A percentile compares a stretch with the other conserved stretches of the same genome.
Conservation (phyloP, 495 filamentous ascomycete species). For the Penicillium longicatenatum region DNA sequence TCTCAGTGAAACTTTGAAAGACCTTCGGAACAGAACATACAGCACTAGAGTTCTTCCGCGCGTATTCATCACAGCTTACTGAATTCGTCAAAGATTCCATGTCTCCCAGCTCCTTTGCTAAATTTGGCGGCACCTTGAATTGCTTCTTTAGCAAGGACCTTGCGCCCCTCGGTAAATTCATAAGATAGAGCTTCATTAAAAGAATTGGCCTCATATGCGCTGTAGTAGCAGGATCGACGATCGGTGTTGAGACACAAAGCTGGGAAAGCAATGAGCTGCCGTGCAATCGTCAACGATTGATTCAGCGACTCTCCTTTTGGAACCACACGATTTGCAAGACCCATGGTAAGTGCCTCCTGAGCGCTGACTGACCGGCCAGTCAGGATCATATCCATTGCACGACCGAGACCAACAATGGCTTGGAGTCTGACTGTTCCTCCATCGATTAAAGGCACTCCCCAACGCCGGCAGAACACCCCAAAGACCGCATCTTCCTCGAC, state of each 20-base stretch:
- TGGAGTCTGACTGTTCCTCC: slow-evolving; percentile 51
- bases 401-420: slow-evolving; percentile 48
- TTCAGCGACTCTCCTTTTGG: slow-evolving; percentile 46
- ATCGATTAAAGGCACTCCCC: slow-evolving; percentile 53
- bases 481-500: slow-evolving; percentile 51
- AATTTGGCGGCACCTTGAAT: slow-evolving; percentile 46
- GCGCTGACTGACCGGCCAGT: slow-evolving; percentile 48
- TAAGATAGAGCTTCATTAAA: slow-evolving; percentile 46
- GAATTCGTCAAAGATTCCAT: slow-evolving; percentile 39
- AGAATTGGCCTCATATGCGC: slow-evolving; percentile 40
- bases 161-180: slow-evolving; percentile 44
- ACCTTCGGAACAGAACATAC: too few relatives aligned
- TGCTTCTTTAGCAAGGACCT: slow-evolving; percentile 40
- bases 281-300: slow-evolving; percentile 43
- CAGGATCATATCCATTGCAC: slow-evolving; percentile 54
- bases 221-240: slow-evolving; percentile 43
- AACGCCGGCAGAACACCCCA: slow-evolving; percentile 52
- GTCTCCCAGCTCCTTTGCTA: slow-evolving; percentile 40
- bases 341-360: slow-evolving; percentile 49
- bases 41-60: not conserved
- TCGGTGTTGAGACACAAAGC: slow-evolving; percentile 47
- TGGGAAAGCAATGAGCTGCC: slow-evolving; percentile 45
- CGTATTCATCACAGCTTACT: slow-evolving; percentile 18
- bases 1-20: too few relatives aligned
- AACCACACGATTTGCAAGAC: slow-evolving; percentile 51